Base-by-base conservation (phyloP, 2,329 filamentous ascomycete genomes). In the Fonsecaea erecta region DNA sequence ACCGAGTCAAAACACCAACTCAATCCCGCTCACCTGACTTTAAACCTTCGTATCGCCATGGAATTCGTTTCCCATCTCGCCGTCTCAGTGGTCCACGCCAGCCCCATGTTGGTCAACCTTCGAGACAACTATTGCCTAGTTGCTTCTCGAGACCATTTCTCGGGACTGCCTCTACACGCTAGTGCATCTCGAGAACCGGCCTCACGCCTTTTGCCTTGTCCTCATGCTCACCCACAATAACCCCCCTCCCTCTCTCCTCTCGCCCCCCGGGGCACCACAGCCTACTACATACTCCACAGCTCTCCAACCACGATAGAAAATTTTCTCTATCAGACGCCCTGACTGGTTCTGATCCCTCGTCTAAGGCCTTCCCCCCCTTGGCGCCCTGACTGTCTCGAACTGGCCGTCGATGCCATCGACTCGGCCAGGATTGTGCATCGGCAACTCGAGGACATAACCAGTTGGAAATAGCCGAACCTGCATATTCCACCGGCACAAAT, bases 181-280 rank as follows among this genome's bases (percentile, higher is more conserved):
- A 63, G 46, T 40, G 28, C 26, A 21, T 63, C 61, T 63, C 61
- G 61, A 63, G 40, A 63, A 57, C 24, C 34, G 34, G 24, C 37
- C 37, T 40, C 37, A 34, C 11, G 32, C 32, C 26, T 37, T 24
- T 18, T 52, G n/a, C 43, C 35, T 26, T 9, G 43, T n/a, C 55
- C 55, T 30, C 34, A 37, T 37, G 55, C 34, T 28, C 30, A 4
- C 14, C 54, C 53, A 40, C 34, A 37, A 40, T 12, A 34, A 34
- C 28, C 28, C 8, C 28, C 28, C 28, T 30, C 6, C 5, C 6
- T 18, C 34, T 16, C 24, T n/a, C n/a, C n/a, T n/a, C n/a, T n/a
- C n/a, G n/a, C 55, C 24, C 35, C 34, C 24, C 35, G 24, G 55
- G 18, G 21, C 18, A 48, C 18, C 35, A 32, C 9, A 30, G 21